Conservation (phyloP, 371 early-diverging fungal species). For the Zancudomyces culisetae region DNA sequence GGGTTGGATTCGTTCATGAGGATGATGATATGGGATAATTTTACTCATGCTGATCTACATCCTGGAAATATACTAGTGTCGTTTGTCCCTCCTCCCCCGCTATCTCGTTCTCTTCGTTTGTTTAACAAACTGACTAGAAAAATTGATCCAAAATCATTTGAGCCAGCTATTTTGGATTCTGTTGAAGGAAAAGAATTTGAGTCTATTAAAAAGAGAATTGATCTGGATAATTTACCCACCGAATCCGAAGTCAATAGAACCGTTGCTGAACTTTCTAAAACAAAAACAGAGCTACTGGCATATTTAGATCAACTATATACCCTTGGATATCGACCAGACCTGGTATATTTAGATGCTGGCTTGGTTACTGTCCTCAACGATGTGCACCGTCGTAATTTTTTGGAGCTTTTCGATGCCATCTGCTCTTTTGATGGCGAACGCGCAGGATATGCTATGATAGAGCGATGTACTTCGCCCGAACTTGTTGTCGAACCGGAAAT, state of each 20-base stretch:
- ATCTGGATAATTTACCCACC: neutral
- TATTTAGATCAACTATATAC: constrained; percentile 32
- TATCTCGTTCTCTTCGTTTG: neutral
- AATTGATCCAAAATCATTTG: neutral
- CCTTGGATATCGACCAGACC: constrained; percentile 49
- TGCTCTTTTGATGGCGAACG: constrained; percentile 64
- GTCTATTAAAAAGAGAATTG: neutral
- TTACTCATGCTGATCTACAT: constrained; percentile 85
- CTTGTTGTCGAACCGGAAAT: constrained; percentile 48
- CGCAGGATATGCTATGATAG: constrained; percentile 71
- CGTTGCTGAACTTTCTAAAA: constrained; percentile 6
- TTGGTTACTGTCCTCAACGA: constrained; percentile 56
- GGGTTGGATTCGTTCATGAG: constrained; percentile 49
- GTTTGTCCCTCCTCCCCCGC: constrained; percentile 32
- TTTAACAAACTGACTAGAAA: neutral
- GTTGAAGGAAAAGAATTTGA: no score
- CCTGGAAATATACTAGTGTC: constrained; percentile 86
- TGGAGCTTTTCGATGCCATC: constrained; percentile 74
- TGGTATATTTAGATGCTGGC: constrained; percentile 82
- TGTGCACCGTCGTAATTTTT: constrained; percentile 56
- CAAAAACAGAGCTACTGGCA: constrained; percentile 26
- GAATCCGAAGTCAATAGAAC: neutral
- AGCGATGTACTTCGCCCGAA: constrained; percentile 59
- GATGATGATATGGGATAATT: constrained; percentile 82
- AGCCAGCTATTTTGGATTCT: neutral